phyloP scores from a whole-genome alignment of 1,139 yeast genomes.

The Suhomyces chickasaworum region DNA sequence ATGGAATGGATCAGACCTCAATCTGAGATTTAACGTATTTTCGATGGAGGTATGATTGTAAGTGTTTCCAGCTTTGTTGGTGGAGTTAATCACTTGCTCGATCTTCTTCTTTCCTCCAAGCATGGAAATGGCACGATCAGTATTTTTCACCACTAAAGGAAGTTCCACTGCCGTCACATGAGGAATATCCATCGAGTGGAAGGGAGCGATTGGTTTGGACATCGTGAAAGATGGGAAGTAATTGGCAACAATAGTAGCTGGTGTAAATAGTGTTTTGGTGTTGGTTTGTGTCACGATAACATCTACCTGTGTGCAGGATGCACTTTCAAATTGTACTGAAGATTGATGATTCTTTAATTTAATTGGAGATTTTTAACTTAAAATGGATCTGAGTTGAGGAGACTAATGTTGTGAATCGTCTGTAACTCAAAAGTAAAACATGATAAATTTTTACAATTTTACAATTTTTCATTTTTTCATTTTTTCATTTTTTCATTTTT shows the following conservation, averaged over 20 bases:
- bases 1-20: slow-evolving; percentile 72
- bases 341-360: too few relatives aligned
- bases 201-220: slow-evolving; percentile 39
- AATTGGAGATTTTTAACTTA: too few relatives aligned
- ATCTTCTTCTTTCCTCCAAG: slow-evolving; percentile 71
- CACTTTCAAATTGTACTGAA: too few relatives aligned
- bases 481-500: too few relatives aligned
- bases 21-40: slow-evolving; percentile 58
- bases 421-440: too few relatives aligned
- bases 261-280: background rate
- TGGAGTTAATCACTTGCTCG: slow-evolving; percentile 37
- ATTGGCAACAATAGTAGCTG: background rate
- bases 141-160: slow-evolving; percentile 71
- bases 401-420: too few relatives aligned
- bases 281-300: background rate
- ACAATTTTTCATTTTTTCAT: too few relatives aligned
- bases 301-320: background rate
- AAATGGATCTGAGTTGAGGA: too few relatives aligned
- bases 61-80: slow-evolving; percentile 16
- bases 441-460: too few relatives aligned
- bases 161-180: slow-evolving; percentile 75
- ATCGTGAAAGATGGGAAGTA: slow-evolving; percentile 1
- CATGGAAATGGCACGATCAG: slow-evolving; percentile 65
- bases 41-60: slow-evolving; percentile 21
- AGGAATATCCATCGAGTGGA: slow-evolving; percentile 70